Evolutionary conservation across 2,329 filamentous ascomycete species (phyloP).

Genomic region (Hysterium pulicare): DNA sequence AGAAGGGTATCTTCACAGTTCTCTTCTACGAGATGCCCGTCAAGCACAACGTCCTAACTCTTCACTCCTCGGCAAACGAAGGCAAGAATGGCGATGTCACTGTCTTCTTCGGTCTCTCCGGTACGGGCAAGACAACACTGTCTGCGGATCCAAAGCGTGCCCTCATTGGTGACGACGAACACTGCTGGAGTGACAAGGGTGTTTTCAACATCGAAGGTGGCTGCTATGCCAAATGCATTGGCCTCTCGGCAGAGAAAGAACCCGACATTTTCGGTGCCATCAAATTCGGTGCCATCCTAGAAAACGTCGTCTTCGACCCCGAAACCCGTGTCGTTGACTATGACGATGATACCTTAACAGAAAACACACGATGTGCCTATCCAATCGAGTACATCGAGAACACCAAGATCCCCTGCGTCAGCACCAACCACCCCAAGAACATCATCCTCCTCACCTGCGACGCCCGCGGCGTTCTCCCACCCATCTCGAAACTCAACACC

Average conservation of each 20-base stretch:
- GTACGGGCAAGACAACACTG: conserved; percentile 97
- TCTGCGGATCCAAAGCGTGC: conserved; percentile 95
- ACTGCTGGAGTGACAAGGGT: conserved; percentile 96
- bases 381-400: conserved; percentile 99
- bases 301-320: conserved; percentile 98
- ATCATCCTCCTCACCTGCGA: conserved; percentile 98
- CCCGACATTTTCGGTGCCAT: conserved; percentile 97
- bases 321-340: conserved; percentile 89
- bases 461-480: conserved; percentile 92
- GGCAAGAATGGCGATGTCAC: conserved; percentile 92
- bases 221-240: conserved; percentile 99
- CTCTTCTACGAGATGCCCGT: conserved; percentile 99
- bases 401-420: conserved; percentile 96
- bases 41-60: conserved; percentile 97
- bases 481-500: conserved; percentile 93
- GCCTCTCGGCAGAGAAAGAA: conserved; percentile 96
- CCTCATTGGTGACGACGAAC: conserved; percentile 97
- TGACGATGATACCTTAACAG: conserved; percentile 88
- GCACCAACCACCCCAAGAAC: conserved; percentile 84
- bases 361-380: conserved; percentile 98
- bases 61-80: conserved; percentile 98
- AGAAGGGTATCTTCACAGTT: conserved; percentile 98
- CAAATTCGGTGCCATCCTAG: conserved; percentile 92
- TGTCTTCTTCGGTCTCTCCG: conserved; percentile 98
- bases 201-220: conserved; percentile 99